Percentiles rank a stretch among this genome's conserved stretches.
phyloP scores from a whole-genome alignment of 306 rosid genomes.

The Nissolia schottii region DNA sequence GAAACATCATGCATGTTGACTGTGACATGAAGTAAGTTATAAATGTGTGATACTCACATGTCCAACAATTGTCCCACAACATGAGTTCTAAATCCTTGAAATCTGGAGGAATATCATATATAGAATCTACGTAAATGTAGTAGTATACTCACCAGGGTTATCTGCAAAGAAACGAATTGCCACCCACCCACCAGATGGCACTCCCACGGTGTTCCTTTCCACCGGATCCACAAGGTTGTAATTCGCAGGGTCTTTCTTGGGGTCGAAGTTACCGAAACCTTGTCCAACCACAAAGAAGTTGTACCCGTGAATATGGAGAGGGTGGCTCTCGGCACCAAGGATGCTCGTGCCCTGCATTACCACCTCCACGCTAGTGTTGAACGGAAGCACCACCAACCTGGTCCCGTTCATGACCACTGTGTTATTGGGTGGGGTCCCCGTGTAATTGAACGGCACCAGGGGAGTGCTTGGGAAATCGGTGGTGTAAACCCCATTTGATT shows the following conservation, averaged over 20 bases:
- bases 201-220: slow-evolving; percentile 29
- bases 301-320: slow-evolving; percentile 25
- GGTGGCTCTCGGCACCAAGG: slow-evolving; percentile 26
- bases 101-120: too few relatives aligned
- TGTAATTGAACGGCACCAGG: slow-evolving; percentile 10
- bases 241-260: slow-evolving; percentile 22
- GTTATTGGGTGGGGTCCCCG: slow-evolving; percentile 27
- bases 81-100: too few relatives aligned
- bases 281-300: slow-evolving; percentile 27
- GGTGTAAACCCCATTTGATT: slow-evolving; percentile 30
- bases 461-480: slow-evolving; percentile 24
- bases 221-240: slow-evolving; percentile 26
- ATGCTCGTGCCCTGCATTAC: slow-evolving; percentile 28
- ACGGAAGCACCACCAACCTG: slow-evolving; percentile 24
- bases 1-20: too few relatives aligned
- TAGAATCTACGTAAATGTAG: too few relatives aligned
- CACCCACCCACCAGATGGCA: slow-evolving; percentile 33
- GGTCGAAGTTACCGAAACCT: slow-evolving; percentile 31
- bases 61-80: too few relatives aligned
- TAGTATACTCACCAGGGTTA: slow-evolving; percentile 23
- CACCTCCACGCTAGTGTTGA: slow-evolving; percentile 25
- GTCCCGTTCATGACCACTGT: slow-evolving; percentile 22
- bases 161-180: slow-evolving; percentile 31
- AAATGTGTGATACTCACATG: too few relatives aligned
- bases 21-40: too few relatives aligned